Evolutionary conservation across 495 filamentous ascomycete genomes (phyloP).

Genomic region (Jackrogersella multiformis): DNA sequence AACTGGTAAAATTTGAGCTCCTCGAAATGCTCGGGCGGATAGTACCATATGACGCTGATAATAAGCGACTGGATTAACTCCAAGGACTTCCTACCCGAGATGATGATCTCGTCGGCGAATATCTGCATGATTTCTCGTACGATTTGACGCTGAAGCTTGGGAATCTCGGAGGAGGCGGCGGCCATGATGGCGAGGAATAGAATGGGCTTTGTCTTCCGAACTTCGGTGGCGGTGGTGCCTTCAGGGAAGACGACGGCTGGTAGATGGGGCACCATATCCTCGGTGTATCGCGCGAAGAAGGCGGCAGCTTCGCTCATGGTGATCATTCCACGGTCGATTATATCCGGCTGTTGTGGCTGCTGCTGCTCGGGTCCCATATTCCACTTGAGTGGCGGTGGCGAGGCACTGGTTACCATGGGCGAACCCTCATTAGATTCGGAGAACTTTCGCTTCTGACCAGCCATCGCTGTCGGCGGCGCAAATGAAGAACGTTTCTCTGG

Average conservation of each 20-base stretch:
- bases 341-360: no score
- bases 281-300: conserved; percentile 75
- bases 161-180: conserved; percentile 69
- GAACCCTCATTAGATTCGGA: conserved; percentile 39
- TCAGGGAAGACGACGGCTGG: conserved; percentile 81
- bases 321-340: conserved; percentile 76
- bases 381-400: conserved; percentile 12
- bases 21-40: conserved; percentile 81
- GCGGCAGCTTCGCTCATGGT: conserved; percentile 66
- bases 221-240: conserved; percentile 68
- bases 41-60: conserved; percentile 80
- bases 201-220: conserved; percentile 77
- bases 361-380: conserved; percentile 42
- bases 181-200: conserved; percentile 85
- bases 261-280: conserved; percentile 73
- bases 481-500: conserved; percentile 35
- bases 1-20: conserved; percentile 93
- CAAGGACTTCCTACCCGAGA: conserved; percentile 81
- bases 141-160: conserved; percentile 66
- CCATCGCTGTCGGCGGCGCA: conserved; percentile 49
- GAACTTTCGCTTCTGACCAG: conserved; percentile 61
- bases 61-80: conserved; percentile 87
- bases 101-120: conserved; percentile 77
- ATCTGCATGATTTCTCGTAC: conserved; percentile 75
- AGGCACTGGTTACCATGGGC: conserved; percentile 25